A percentile compares a stretch with the other conserved stretches of the same genome.
phyloP scores from a whole-genome alignment of 2,329 filamentous ascomycete species.

The Zasmidium cellare region DNA sequence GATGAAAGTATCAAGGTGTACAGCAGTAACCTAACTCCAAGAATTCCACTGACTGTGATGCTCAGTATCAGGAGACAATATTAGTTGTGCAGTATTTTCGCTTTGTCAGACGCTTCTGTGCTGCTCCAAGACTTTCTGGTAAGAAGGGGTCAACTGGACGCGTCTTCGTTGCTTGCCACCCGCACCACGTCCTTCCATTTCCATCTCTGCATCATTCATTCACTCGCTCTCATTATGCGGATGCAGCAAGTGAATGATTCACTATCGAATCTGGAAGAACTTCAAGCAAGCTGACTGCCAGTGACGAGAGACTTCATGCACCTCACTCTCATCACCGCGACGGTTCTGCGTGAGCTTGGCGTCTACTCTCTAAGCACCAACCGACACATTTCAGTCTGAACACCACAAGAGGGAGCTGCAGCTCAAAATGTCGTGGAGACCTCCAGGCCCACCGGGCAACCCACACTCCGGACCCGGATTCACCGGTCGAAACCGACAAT shows the following conservation, averaged over 20 bases:
- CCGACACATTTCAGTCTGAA: too few relatives aligned
- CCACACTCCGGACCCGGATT: conserved; percentile 18
- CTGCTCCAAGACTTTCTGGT: background rate
- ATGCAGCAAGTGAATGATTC: background rate
- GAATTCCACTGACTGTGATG: too few relatives aligned
- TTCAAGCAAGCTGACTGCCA: too few relatives aligned
- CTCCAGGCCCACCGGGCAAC: conserved; percentile 16
- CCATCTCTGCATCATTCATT: background rate
- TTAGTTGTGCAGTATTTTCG: background rate
- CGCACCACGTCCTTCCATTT: background rate
- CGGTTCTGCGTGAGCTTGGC: background rate
- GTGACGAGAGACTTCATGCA: background rate
- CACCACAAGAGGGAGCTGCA: background rate
- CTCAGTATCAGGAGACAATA: too few relatives aligned
- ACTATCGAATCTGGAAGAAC: background rate
- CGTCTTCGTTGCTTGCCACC: background rate
- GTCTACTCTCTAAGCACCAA: background rate
- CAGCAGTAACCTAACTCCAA: too few relatives aligned
- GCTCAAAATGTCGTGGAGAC: conserved; percentile 20
- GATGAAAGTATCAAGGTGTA: too few relatives aligned
- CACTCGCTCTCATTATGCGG: background rate
- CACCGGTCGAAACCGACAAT: conserved; percentile 25
- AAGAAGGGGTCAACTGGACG: background rate
- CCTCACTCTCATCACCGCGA: background rate
- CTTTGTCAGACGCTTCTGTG: background rate